Conservation (phyloP, 1,139 yeast species). For the Blastobotrys ciferrii region DNA sequence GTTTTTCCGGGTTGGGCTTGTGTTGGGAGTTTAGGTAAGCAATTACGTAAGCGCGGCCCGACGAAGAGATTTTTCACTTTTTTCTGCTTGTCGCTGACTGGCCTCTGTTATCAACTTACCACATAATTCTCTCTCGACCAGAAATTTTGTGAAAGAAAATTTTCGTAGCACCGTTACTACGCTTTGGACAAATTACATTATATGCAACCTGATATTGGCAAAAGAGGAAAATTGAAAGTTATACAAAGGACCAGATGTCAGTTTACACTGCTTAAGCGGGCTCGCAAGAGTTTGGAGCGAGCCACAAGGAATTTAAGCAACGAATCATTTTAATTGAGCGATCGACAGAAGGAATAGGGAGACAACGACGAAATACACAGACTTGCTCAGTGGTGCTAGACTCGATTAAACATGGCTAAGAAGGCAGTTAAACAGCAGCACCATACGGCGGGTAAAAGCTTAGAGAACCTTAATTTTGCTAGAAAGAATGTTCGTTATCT, state of each 20-base stretch:
- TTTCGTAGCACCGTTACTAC: slow-evolving; percentile 7
- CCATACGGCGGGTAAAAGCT: slow-evolving; percentile 8
- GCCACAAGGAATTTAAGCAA: background rate
- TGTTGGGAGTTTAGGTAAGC: background rate
- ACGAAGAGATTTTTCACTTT: background rate
- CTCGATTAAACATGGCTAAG: slow-evolving; percentile 6
- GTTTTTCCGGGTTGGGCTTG: background rate
- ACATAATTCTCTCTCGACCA: too few relatives aligned
- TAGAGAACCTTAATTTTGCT: slow-evolving; percentile 9
- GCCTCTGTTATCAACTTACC: too few relatives aligned
- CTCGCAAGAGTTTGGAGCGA: background rate
- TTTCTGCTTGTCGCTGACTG: too few relatives aligned
- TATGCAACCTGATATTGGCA: background rate
- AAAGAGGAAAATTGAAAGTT: background rate
- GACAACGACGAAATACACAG: background rate
- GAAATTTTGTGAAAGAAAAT: too few relatives aligned
- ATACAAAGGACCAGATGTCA: background rate
- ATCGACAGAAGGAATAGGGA: background rate
- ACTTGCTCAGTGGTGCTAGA: background rate
- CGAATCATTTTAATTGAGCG: background rate
- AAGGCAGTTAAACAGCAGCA: slow-evolving; percentile 3
- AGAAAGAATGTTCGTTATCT: slow-evolving; percentile 3
- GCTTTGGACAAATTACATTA: background rate
- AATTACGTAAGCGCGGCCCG: background rate
- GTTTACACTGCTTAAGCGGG: background rate